phyloP scores from a whole-genome alignment of 2,329 filamentous ascomycete genomes.

The Clonostachys sp. region DNA sequence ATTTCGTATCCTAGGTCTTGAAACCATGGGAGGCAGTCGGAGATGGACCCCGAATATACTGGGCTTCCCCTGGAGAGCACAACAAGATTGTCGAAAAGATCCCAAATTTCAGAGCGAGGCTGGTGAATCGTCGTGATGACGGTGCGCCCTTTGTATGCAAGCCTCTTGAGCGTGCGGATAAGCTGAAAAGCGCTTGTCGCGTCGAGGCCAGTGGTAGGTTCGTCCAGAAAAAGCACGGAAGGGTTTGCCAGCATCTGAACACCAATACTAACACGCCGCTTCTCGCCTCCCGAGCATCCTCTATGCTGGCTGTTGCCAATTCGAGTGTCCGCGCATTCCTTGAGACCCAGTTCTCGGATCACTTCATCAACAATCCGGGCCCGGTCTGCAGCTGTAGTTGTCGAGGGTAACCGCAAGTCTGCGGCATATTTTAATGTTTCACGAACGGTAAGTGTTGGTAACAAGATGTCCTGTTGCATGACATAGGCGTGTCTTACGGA shows the following conservation, averaged over 20 bases:
- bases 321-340: conserved; percentile 71
- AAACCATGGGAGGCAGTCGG: conserved; percentile 61
- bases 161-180: conserved; percentile 61
- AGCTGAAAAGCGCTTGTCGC: conserved; percentile 74
- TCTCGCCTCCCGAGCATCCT: conserved; percentile 76
- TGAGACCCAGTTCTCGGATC: conserved; percentile 69
- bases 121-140: conserved; percentile 74
- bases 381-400: conserved; percentile 54
- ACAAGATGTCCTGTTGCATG: conserved; percentile 71
- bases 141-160: conserved; percentile 65
- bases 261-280: conserved; percentile 70
- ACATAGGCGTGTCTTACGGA: conserved; percentile 63
- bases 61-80: conserved; percentile 63
- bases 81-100: conserved; percentile 68
- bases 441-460: conserved; percentile 69
- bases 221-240: conserved; percentile 72
- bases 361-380: conserved; percentile 67
- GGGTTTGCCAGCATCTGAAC: conserved; percentile 78
- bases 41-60: conserved; percentile 60
- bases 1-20: conserved; percentile 52
- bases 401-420: conserved; percentile 62
- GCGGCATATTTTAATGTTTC: conserved; percentile 73
- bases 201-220: conserved; percentile 74
- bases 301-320: conserved; percentile 69
- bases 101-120: conserved; percentile 76